Base-by-base conservation (phyloP, 2,329 filamentous ascomycete species). In the Apiospora malaysiana region DNA sequence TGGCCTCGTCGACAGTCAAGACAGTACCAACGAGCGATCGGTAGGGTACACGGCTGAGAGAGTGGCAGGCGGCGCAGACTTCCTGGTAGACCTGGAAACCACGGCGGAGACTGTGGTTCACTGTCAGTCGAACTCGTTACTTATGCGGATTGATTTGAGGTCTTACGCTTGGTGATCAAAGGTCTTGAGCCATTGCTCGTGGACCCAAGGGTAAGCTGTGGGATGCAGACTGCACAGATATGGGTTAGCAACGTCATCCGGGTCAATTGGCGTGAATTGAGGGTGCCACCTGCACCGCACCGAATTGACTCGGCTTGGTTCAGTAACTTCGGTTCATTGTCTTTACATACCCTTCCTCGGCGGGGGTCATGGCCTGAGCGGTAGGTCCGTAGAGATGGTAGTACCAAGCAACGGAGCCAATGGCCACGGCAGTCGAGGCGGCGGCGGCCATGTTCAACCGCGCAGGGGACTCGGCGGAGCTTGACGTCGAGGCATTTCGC, bases 51-150 rank as follows among this genome's bases (percentile, higher is more conserved):
- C 96, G 94, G 84, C 88, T 92, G 75, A 99, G 92, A 74, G 96
- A 99, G 89, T 99, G 96, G 90, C 96, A 99, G 78, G 94, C 94
- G 73, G 95, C 91, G 89, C 96, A 99, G 80, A 99, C 96, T 87
- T 99, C 96, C 78, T 92, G 94, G 89, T 99, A 99, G 82, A 99
- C 96, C 87, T 97, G 95, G 91, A 98, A 99, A 85, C 96, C 96
- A 87, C 96, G 95, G 84, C 96, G 96, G 77, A 99, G 94, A 79
- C 95, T 97, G 76, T 45, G 16, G 6, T 40, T 14, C 4, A 16
- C 25, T 37, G 56, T 63, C 27, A 63, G 42, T n/a, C 23, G 43
- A 25, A n/a, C 32, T 43, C 74, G 32, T 74, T 71, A 68, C 14
- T 25, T 68, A 3, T 32, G 25, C 32, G 56, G 16, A 9, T 23